These are phyloP conservation scores for Exobasidium cylindrosporum DNA, from an alignment of 1,284 basidiomycete species.

Conservation along the genomic window DNA sequence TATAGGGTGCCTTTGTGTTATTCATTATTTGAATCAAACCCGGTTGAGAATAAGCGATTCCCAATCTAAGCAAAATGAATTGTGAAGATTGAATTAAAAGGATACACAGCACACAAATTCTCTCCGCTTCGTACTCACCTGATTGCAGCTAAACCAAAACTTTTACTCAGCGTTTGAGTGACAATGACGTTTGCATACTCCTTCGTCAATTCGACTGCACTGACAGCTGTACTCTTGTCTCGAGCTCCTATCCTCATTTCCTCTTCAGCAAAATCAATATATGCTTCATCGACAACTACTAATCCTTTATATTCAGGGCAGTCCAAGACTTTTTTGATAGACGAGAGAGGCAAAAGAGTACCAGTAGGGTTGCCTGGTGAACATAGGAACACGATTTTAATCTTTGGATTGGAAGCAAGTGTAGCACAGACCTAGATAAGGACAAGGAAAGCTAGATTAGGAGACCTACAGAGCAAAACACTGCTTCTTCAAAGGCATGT, in stretches of 20 bases:
- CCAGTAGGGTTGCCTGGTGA: constrained; percentile 97
- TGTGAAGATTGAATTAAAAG: constrained; percentile 48
- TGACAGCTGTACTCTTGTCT: constrained; percentile 53
- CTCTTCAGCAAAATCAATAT: constrained; percentile 78
- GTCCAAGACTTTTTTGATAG: constrained; percentile 72
- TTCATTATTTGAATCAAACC: constrained; percentile 84
- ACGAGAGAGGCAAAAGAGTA: constrained; percentile 73
- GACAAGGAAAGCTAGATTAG: constrained; percentile 10
- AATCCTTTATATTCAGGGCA: constrained; percentile 82
- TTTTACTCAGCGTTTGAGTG: constrained; percentile 92
- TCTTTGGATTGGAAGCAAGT: constrained; percentile 53
- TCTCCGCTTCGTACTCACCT: constrained; percentile 66
- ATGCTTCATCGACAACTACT: constrained; percentile 93
- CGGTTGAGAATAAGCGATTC: constrained; percentile 83
- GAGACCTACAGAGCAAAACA: neutral
- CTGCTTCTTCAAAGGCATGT: neutral
- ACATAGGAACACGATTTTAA: constrained; percentile 92
- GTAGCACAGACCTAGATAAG: constrained; percentile 22
- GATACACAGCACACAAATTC: neutral
- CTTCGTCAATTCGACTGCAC: constrained; percentile 68
- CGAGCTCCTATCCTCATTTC: constrained; percentile 42
- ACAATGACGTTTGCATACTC: constrained; percentile 88
- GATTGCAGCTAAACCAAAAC: constrained; percentile 92
- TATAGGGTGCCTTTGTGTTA: constrained; percentile 98
- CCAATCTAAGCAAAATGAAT: constrained; percentile 58